Evolutionary conservation across 805 yeast species (phyloP).

Genomic region (Metschnikowia shivogae): DNA sequence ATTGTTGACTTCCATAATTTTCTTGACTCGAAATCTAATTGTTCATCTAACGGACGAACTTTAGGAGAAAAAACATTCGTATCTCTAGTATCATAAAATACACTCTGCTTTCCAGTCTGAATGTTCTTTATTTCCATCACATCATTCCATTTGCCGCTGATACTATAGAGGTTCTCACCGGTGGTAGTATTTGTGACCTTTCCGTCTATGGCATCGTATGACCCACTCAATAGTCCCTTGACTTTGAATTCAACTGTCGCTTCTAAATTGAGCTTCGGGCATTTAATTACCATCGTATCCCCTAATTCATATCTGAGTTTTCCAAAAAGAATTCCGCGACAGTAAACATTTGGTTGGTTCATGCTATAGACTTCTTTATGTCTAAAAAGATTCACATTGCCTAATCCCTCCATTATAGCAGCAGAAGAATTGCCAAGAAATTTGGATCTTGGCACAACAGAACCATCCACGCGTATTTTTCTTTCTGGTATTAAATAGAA

Average conservation of each 20-base stretch:
- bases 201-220: conserved; percentile 88
- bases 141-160: conserved; percentile 93
- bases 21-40: conserved; percentile 77
- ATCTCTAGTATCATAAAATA: conserved; percentile 42
- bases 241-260: conserved; percentile 92
- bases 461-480: conserved; percentile 83
- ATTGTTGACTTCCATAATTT: conserved; percentile 79
- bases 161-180: conserved; percentile 56
- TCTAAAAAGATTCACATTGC: conserved; percentile 64
- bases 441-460: conserved; percentile 78
- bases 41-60: conserved; percentile 76
- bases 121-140: conserved; percentile 57
- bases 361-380: conserved; percentile 72
- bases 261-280: conserved; percentile 51
- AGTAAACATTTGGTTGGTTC: conserved; percentile 95
- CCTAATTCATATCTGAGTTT: conserved; percentile 87
- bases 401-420: conserved; percentile 92
- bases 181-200: conserved; percentile 37
- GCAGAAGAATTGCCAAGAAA: conserved; percentile 96
- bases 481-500: conserved; percentile 81
- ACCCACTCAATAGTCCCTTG: conserved; percentile 89
- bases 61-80: conserved; percentile 55
- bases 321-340: conserved; percentile 90
- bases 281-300: conserved; percentile 78
- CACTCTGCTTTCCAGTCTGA: conserved; percentile 46